Evolutionary conservation across 768 basidiomycete species (phyloP).

Genomic region (Guyanaporus albipodus): DNA sequence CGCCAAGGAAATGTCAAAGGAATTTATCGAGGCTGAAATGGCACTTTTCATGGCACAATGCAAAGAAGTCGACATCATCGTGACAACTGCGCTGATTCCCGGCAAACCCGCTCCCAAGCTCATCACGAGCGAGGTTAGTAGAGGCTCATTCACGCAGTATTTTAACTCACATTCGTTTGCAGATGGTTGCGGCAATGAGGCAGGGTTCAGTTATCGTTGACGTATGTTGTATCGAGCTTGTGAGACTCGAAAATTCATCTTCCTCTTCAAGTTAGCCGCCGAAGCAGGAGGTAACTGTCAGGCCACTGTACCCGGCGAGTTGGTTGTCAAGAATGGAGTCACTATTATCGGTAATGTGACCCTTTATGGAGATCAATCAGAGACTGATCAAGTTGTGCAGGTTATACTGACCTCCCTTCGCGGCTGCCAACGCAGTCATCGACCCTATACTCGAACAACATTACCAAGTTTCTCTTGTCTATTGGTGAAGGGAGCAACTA

Average conservation of each 20-base stretch:
- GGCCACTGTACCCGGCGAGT: slow-evolving; percentile 73
- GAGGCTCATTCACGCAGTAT: not conserved
- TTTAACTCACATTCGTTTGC: slow-evolving; percentile 8
- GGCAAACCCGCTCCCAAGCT: slow-evolving; percentile 84
- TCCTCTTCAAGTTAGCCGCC: slow-evolving; percentile 46
- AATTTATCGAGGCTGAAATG: slow-evolving; percentile 87
- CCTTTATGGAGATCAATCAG: not conserved
- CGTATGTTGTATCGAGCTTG: slow-evolving; percentile 20
- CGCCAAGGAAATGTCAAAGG: slow-evolving; percentile 88
- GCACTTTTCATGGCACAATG: slow-evolving; percentile 83
- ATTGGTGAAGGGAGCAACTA: slow-evolving; percentile 64
- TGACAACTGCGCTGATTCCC: slow-evolving; percentile 85
- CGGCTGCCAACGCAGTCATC: slow-evolving; percentile 86
- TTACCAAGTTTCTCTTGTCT: slow-evolving; percentile 84
- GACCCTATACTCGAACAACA: slow-evolving; percentile 87
- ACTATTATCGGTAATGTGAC: slow-evolving; percentile 63
- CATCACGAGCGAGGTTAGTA: slow-evolving; percentile 60
- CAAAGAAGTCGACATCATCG: slow-evolving; percentile 85
- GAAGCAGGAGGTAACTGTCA: slow-evolving; percentile 91
- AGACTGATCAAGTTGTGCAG: slow-evolving; percentile 33
- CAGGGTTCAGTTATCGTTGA: slow-evolving; percentile 89
- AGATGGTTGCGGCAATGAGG: slow-evolving; percentile 89
- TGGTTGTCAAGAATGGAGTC: slow-evolving; percentile 68
- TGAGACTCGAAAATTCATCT: slow-evolving; percentile 11
- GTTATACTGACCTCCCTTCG: slow-evolving; percentile 84